Base-by-base conservation (phyloP, 176 grass and related monocot species). In the Oropetium thomaeum region DNA sequence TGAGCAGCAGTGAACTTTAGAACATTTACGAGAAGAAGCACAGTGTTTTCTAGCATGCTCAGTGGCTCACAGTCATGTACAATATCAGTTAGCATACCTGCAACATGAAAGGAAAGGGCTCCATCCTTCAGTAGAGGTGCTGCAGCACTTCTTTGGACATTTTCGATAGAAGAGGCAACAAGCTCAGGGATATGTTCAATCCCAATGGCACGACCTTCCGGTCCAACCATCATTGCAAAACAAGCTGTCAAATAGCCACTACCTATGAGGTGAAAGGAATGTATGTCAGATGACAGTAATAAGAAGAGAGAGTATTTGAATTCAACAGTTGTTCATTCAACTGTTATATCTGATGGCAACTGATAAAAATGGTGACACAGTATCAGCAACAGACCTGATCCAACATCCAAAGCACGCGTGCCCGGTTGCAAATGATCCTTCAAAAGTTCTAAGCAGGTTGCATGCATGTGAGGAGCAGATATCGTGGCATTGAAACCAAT, bases 401-500 rank as follows among this genome's bases (percentile, higher is more conserved):
- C 92, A 71, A 96, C 83, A 84, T 96, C 92, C 35, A 96, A 62
- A 71, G 92, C 88, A 84, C 30, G 83, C 88, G 91, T 96, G 35
- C 92, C 88, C 52, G 85, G 88, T 41, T 89, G 88, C 34, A 96
- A 71, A 82, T 91, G 86, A 41, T 91, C 83, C 80, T 96, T 81
- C 64, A 96, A 63, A 31, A 96, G 54, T 42, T 96, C 92, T 79
- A 96, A 79, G 84, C 92, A 96, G 70, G 88, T 74, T 23, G 82
- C 92, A 42, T 96, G 92, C 92, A 96, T 96, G 75, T 96, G 92
- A 69, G 88, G 92, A 42, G 88, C 85, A 65, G 88, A 96, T 86
- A 96, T 96, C 5, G 89, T 96, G 4, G 89, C 92, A 27, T 91
- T 96, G 54, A 87, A 91, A 63, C 92, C 92, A 70, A 91, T 96